Evolutionary conservation across 257 asterid genomes (phyloP), one percentile per base, ranked within the genome.

Genomic region (Pogostemon cablin): DNA sequence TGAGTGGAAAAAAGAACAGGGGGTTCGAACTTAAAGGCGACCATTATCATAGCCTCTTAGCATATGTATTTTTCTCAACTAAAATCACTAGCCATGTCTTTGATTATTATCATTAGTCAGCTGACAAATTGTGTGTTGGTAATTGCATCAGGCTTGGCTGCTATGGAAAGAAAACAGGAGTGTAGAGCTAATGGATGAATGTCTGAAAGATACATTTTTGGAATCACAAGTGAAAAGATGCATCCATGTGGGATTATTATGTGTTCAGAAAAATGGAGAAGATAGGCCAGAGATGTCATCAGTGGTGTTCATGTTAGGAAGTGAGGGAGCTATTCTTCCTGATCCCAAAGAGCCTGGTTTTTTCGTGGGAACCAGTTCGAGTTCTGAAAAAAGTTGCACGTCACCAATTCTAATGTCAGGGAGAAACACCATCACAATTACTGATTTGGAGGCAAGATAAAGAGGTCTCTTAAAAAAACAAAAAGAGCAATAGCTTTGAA

Each of bases 1-100:
- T 81, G 4, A 72, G 64, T 17, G 83, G 80, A 11, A 68, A 55
- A 50, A 75, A 62, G 50, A 78, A 73, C 69, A 73, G 73, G 9
- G 70, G 77, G 35, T 78, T 78, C 62, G 57, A 50, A 50, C 12
- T 8, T 4, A 48, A 72, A 5, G 4, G 20, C 7, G 80, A 75
- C 17, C 71, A 49, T 25, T 34, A 9, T 17, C 73, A 42, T 41
- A 81, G 70, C 78, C 81, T 81, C 60, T 79, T 78, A 7, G 81
- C 81, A 68, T 71, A 81, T 68, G 83, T 81, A 78, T 67, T 61
- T 68, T 54, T 63, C 7, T 7, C 40, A 5, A 0, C 1, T n/a
- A 25, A 25, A 25, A 11, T 3, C 37, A 9, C 6, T n/a, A 38
- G 0, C 12, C 3, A 5, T 50, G 32, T 50, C 8, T 50, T 50